Conservation (phyloP, 306 rosid species). For the Ormosia emarginata region DNA sequence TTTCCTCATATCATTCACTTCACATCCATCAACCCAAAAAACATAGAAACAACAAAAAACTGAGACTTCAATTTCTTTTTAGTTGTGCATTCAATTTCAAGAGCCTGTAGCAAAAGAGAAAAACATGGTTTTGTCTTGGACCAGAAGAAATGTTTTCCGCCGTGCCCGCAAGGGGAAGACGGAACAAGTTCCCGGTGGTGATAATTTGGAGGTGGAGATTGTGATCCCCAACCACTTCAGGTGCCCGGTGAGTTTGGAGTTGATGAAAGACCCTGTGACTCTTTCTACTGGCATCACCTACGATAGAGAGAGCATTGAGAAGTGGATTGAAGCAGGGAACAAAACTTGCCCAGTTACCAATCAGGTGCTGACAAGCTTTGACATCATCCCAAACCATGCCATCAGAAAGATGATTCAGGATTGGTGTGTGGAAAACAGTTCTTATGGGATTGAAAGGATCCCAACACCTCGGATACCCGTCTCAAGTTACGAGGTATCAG, state of each 20-base stretch:
- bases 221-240: conserved; percentile 55
- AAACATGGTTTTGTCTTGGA: conserved; percentile 68
- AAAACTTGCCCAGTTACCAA: conserved; percentile 71
- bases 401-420: conserved; percentile 69
- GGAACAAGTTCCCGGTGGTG: not conserved
- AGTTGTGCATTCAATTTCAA: not conserved
- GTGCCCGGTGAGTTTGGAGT: conserved; percentile 72
- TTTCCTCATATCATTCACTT: not conserved
- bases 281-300: conserved; percentile 74
- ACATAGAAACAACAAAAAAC: not conserved
- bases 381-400: conserved; percentile 67
- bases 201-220: conserved; percentile 38
- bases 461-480: conserved; percentile 76
- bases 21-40: not conserved
- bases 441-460: conserved; percentile 62
- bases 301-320: conserved; percentile 78
- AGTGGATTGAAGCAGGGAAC: conserved; percentile 66
- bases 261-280: conserved; percentile 87
- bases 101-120: not conserved
- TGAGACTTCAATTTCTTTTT: not conserved
- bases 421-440: conserved; percentile 74
- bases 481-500: conserved; percentile 27
- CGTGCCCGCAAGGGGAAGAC: conserved; percentile 27
- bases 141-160: conserved; percentile 42
- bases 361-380: conserved; percentile 42